These are phyloP conservation scores for Pezicula radicicola DNA, from an alignment of 2,329 filamentous ascomycete genomes.

Conservation along the genomic window DNA sequence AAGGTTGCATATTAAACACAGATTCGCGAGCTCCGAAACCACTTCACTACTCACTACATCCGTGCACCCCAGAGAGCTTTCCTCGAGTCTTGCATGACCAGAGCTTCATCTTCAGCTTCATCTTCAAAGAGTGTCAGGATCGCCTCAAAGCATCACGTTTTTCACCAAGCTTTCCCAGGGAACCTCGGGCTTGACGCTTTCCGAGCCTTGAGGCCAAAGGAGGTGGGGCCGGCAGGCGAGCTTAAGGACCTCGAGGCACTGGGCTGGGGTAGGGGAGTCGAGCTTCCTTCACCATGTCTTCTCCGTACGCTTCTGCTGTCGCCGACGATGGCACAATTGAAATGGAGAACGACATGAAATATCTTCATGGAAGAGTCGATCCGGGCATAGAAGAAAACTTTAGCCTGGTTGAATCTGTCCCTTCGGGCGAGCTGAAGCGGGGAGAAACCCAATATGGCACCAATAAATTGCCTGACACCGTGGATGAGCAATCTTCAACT, in stretches of 20 bases:
- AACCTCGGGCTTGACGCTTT: not conserved
- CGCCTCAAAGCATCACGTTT: too few relatives aligned
- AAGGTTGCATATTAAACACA: too few relatives aligned
- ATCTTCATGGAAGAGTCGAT: slow-evolving; percentile 2
- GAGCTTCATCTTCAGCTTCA: too few relatives aligned
- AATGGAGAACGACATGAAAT: slow-evolving; percentile 3
- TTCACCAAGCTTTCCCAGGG: too few relatives aligned
- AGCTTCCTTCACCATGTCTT: not conserved
- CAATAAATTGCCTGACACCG: too few relatives aligned
- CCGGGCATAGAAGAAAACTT: not conserved
- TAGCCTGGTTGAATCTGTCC: not conserved
- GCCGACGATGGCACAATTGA: not conserved
- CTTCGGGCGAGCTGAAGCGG: not conserved
- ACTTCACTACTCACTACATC: too few relatives aligned
- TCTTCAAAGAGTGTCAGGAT: too few relatives aligned
- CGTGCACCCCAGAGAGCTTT: too few relatives aligned
- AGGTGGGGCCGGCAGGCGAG: not conserved
- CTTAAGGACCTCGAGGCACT: not conserved
- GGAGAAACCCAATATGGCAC: not conserved
- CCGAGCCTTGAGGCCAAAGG: slow-evolving; percentile 4
- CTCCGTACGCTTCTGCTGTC: not conserved
- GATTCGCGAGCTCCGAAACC: too few relatives aligned
- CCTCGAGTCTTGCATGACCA: too few relatives aligned
- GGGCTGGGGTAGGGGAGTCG: not conserved
- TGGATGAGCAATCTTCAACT: too few relatives aligned